Evolutionary conservation across 768 basidiomycete genomes (phyloP), one percentile per base, ranked within the genome.

Genomic region (Jaapia argillacea): DNA sequence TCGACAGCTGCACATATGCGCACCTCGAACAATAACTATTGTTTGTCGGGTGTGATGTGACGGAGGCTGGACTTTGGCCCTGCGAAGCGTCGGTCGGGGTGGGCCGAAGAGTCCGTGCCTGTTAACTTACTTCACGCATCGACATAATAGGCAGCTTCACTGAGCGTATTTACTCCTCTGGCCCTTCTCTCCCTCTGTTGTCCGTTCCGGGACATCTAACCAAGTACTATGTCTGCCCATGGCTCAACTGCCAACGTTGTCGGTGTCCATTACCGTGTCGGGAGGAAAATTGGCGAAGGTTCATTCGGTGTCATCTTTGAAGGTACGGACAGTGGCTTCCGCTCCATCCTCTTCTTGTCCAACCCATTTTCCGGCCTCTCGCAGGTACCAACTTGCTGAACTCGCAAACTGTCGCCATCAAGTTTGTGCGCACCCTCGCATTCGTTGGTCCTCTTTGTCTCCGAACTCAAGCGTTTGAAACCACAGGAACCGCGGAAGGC

Each of bases 211-310:
- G n/a, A n/a, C 37, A 33, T 43, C 23, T 42, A 41, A 40, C 24
- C 31, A 40, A 31, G 45, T 31, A 39, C 51, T 48, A 66, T 60
- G 61, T 52, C 61, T 45, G 20, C 74, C 2, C 59, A 60, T 36
- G 59, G 63, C 36, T 74, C 78, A 3, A 75, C 75, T 35, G 72
- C 81, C 47, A 85, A 85, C 64, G 68, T 94, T 59, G 91, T 96
- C 55, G 91, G 94, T 42, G 80, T 86, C n/a, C 92, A 97, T 69
- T 98, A 94, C 69, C 81, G 89, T 45, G 93, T 98, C 18, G 94
- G 94, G 54, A 88, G 87, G 76, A 98, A 98, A 79, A 97, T 99
- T 64, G 96, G 96, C 50, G 96, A 99, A 64, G 96, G 96, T 49
- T 88, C 85, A 5, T 99, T 99, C 62, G 96, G 96, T 51, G 92